A percentile compares a stretch with the other conserved stretches of the same genome.
Conservation (phyloP, 2,329 filamentous ascomycete genomes). For the Samsoniella hepiali region DNA sequence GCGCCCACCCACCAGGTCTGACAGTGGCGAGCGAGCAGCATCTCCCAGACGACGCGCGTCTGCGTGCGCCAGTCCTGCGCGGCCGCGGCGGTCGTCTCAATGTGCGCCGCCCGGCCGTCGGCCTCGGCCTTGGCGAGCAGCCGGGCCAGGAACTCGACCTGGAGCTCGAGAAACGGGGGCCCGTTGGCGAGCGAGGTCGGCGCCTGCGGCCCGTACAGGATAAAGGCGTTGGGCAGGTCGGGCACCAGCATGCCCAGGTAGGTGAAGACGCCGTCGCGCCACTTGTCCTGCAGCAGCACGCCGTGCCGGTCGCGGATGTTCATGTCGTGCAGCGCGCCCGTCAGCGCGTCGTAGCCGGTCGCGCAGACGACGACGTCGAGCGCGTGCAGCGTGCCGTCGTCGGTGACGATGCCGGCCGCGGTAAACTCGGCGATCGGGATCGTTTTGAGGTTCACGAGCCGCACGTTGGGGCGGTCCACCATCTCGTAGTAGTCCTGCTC, state of each 20-base stretch:
- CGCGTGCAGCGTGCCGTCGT: slow-evolving; percentile 25
- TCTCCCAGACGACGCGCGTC: too few relatives aligned
- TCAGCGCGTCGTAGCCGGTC: too few relatives aligned
- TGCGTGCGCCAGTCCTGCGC: too few relatives aligned
- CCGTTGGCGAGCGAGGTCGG: slow-evolving; percentile 1
- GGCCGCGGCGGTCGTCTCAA: too few relatives aligned
- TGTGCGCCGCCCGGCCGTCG: too few relatives aligned
- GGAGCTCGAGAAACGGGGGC: not conserved
- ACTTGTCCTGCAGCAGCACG: too few relatives aligned
- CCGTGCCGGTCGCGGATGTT: too few relatives aligned
- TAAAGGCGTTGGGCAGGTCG: slow-evolving; percentile 4
- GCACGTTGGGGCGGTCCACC: too few relatives aligned
- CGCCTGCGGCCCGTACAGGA: slow-evolving; percentile 6
- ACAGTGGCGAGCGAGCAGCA: not conserved
- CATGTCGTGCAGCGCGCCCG: too few relatives aligned
- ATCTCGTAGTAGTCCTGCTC: not conserved
- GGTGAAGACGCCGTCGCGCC: too few relatives aligned
- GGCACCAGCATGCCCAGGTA: not conserved
- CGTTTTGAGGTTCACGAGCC: not conserved
- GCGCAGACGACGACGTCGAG: too few relatives aligned
- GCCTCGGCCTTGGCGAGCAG: not conserved
- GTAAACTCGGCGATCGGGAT: slow-evolving; percentile 34
- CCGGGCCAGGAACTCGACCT: not conserved
- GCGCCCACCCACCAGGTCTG: not conserved
- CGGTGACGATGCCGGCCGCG: slow-evolving; percentile 36